Conservation (phyloP, 2,329 filamentous ascomycete species). For the Xylaria sp. region DNA sequence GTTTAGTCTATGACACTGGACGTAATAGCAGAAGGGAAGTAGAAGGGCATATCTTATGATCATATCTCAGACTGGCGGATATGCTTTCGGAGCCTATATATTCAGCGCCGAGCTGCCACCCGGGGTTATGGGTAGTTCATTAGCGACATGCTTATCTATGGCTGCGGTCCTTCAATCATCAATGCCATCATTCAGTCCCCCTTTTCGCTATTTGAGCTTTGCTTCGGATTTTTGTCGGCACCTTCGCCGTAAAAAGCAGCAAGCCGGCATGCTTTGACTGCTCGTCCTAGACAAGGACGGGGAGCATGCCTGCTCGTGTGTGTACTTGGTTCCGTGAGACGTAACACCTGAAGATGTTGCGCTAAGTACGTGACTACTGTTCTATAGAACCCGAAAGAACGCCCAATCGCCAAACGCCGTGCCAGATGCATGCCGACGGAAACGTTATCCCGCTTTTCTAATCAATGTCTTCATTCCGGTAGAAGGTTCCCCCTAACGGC, state of each 20-base stretch:
- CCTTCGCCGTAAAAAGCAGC: slow-evolving; percentile 17
- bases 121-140: slow-evolving; percentile 1
- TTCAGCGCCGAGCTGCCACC: background rate
- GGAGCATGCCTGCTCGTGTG: slow-evolving; percentile 14
- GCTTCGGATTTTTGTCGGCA: background rate
- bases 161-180: slow-evolving; percentile 2
- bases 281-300: slow-evolving; percentile 8
- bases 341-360: slow-evolving; percentile 23
- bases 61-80: background rate
- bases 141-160: slow-evolving; percentile 10
- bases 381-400: slow-evolving; percentile 43
- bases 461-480: slow-evolving; percentile 58
- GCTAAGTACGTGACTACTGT: slow-evolving; percentile 28
- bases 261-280: slow-evolving; percentile 13
- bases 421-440: slow-evolving; percentile 48
- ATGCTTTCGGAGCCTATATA: background rate
- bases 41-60: slow-evolving; percentile 1
- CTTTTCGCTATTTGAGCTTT: slow-evolving; percentile 11
- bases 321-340: slow-evolving; percentile 22
- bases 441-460: slow-evolving; percentile 37
- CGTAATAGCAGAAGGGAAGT: background rate
- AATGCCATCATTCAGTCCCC: background rate
- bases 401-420: slow-evolving; percentile 49
- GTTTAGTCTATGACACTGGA: too few species aligned
- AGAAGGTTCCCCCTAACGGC: slow-evolving; percentile 80